Evolutionary conservation across 2,329 filamentous ascomycete genomes (phyloP), one percentile per base, ranked within the genome.

Genomic region (Aspergillus sp.): DNA sequence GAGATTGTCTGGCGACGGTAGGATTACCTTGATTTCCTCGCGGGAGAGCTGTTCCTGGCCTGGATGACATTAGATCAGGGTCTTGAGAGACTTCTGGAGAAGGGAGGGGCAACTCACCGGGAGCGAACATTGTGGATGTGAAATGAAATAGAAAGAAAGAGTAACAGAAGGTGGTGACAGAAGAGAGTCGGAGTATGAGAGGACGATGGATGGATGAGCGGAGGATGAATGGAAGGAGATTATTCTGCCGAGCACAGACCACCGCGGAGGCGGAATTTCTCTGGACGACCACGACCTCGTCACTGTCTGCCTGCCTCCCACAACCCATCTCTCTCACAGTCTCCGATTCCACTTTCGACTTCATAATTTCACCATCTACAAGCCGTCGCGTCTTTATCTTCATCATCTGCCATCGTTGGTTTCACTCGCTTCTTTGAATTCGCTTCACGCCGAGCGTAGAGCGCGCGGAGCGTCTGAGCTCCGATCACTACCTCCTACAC

Each of bases 11-110:
- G 35, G 35, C 16, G 35, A n/a, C 1, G 13, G 11, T 38, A 11
- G 30, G 41, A 44, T 50, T 63, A 76, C 74, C 65, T 69, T 70
- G 57, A 77, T 71, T 63, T 77, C 71, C 65, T 74, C 73, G 63
- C 74, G 70, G 51, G 74, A 76, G 60, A 73, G 64, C 64, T 74
- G 73, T 68, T 77, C 72, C 48, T 70, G 69, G 52, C 70, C 73
- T 75, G 50, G 16, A 43, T 4, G 20, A 14, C 45, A 49, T 49
- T 38, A 42, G 44, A n/a, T 40, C 19, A 20, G 22, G 22, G 33
- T 22, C 14, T 17, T 19, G 9, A 22, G 11, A 8, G 16, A 13
- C 9, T 13, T 8, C 19, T 16, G 40, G n/a, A 8, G 16, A 30
- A 47, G 16, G 9, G 2, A 7, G 14, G 26, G 14, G 16, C 10